Evolutionary conservation across 768 basidiomycete genomes (phyloP).

Genomic region (Hygrocybe punicea): DNA sequence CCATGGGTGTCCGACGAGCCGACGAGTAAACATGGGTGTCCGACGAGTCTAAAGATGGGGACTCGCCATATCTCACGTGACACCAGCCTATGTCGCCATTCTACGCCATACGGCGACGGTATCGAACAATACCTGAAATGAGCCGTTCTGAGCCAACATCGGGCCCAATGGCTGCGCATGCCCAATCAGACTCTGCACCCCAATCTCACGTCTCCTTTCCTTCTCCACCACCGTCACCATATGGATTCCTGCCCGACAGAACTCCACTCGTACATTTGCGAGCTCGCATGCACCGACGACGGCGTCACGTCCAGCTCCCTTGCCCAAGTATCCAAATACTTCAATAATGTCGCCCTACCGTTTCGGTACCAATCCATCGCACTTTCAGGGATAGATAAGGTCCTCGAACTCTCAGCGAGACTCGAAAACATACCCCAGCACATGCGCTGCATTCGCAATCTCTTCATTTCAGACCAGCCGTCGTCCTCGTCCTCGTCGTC

Average conservation of each 20-base stretch:
- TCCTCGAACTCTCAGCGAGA: constrained; percentile 25
- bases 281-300: constrained; percentile 41
- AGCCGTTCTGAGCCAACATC: no score
- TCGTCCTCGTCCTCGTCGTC: neutral
- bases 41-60: no score
- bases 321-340: constrained; percentile 39
- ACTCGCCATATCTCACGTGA: no score
- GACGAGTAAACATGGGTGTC: no score
- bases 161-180: no score
- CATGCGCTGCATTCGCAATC: constrained; percentile 39
- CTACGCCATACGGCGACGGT: no score
- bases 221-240: neutral
- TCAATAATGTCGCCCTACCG: constrained; percentile 36
- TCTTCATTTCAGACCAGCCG: constrained; percentile 42
- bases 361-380: constrained; percentile 42
- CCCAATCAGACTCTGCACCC: no score
- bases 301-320: constrained; percentile 38
- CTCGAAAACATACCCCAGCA: constrained; percentile 36
- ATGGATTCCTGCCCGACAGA: constrained; percentile 44
- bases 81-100: no score
- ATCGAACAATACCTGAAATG: no score
- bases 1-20: no score
- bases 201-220: no score
- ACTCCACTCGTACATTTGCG: constrained; percentile 44
- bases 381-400: constrained; percentile 28